These are phyloP conservation scores for Porphyrellus cyaneotinctus DNA, from an alignment of 768 basidiomycete species.

Conservation along the genomic window DNA sequence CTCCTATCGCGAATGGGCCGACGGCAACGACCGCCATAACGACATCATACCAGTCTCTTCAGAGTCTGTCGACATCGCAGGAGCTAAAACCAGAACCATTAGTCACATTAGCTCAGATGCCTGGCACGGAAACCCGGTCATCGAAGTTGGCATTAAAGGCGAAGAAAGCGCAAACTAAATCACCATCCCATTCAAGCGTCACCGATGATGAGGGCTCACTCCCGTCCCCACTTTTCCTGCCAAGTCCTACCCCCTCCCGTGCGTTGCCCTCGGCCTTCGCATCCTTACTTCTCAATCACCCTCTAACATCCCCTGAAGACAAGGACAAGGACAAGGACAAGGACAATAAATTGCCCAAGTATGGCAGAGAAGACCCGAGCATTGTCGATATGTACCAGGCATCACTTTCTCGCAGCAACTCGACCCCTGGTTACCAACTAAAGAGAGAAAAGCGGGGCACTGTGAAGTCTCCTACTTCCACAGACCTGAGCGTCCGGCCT, in stretches of 20 bases:
- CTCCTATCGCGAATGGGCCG: conserved; percentile 76
- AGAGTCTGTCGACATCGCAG: conserved; percentile 47
- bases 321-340: conserved; percentile 36
- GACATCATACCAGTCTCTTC: conserved; percentile 71
- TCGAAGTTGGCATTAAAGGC: conserved; percentile 79
- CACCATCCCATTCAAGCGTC: conserved; percentile 28
- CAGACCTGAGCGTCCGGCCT: conserved; percentile 33
- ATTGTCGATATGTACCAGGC: conserved; percentile 29
- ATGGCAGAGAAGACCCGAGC: conserved; percentile 31
- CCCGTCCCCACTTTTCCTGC: conserved; percentile 54
- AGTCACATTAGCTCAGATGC: conserved; percentile 26
- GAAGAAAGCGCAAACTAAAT: conserved; percentile 52
- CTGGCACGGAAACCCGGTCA: conserved; percentile 39
- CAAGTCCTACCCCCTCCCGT: conserved; percentile 51
- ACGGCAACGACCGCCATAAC: conserved; percentile 85
- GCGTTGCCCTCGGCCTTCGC: conserved; percentile 78
- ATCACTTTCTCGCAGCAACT: conserved; percentile 28
- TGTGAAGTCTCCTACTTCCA: conserved; percentile 22
- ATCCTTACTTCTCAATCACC: conserved; percentile 61
- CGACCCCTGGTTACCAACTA: conserved; percentile 20
- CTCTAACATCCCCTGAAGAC: conserved; percentile 37
- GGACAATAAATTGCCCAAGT: conserved; percentile 26
- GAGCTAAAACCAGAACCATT: conserved; percentile 16
- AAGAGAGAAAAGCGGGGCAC: conserved; percentile 10
- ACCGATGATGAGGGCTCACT: conserved; percentile 38